These are phyloP conservation scores for Petunia hybrid DNA, from an alignment of 305 asterid species.

Conservation along the genomic window DNA sequence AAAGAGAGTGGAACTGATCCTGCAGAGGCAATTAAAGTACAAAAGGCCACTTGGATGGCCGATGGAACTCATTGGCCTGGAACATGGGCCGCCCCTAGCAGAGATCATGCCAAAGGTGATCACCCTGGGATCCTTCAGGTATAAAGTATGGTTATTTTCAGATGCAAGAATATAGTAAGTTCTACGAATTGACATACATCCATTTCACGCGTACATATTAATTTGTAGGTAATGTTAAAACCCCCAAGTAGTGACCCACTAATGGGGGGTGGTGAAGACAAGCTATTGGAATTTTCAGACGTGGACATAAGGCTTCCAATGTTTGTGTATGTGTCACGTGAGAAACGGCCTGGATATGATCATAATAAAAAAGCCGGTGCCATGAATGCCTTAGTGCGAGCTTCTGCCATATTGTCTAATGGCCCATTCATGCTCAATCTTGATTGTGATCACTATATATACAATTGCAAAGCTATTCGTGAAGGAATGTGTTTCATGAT, in stretches of 20 bases:
- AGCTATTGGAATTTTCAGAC: constrained; percentile 49
- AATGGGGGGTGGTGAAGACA: constrained; percentile 46
- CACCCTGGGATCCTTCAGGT: constrained; percentile 63
- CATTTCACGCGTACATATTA: neutral
- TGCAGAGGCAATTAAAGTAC: constrained; percentile 46
- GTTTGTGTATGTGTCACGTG: constrained; percentile 60
- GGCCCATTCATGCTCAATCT: constrained; percentile 63
- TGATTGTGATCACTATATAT: constrained; percentile 58
- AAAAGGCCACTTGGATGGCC: constrained; percentile 66
- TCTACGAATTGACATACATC: neutral
- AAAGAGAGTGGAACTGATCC: constrained; percentile 57
- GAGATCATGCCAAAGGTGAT: constrained; percentile 59
- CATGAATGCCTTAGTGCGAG: constrained; percentile 59
- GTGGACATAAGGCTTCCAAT: constrained; percentile 60
- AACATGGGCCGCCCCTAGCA: constrained; percentile 43
- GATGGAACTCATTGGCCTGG: constrained; percentile 70
- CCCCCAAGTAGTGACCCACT: constrained; percentile 58
- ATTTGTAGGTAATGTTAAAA: constrained; percentile 56
- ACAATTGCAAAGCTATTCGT: constrained; percentile 52
- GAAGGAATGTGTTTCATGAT: constrained; percentile 71
- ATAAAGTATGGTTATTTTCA: neutral
- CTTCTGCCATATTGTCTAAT: constrained; percentile 58
- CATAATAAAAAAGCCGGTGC: constrained; percentile 68
- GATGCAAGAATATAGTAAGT: no score
- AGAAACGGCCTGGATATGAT: constrained; percentile 62